phyloP scores from a whole-genome alignment of 1,139 yeast species.

The Pneumocystis oryctolagi region DNA sequence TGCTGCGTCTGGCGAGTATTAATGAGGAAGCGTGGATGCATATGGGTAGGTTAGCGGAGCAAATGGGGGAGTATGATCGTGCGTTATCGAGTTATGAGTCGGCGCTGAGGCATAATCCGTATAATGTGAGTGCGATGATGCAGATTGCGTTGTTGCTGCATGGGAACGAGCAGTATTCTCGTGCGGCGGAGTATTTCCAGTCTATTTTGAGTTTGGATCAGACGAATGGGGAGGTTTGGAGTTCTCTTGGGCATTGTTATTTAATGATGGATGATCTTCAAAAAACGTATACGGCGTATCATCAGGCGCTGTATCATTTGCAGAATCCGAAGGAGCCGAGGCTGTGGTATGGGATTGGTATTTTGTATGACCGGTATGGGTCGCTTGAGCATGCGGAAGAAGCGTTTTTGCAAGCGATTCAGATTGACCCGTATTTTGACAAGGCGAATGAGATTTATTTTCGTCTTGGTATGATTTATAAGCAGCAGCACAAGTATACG shows the following conservation, averaged over 20 bases:
- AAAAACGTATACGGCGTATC: conserved; percentile 91
- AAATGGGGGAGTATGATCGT: conserved; percentile 74
- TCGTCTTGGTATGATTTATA: conserved; percentile 91
- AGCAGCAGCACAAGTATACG: conserved; percentile 76
- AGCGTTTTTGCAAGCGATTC: conserved; percentile 89
- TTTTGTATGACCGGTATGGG: conserved; percentile 87
- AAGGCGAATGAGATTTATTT: conserved; percentile 93
- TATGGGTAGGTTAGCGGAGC: conserved; percentile 63
- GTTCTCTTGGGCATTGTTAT: conserved; percentile 89
- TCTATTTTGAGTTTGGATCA: conserved; percentile 69
- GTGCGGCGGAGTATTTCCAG: conserved; percentile 88
- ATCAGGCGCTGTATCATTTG: conserved; percentile 79
- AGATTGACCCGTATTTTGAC: conserved; percentile 88
- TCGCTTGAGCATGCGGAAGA: conserved; percentile 94
- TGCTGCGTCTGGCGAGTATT: conserved; percentile 30
- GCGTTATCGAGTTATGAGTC: conserved; percentile 81
- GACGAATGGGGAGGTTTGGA: conserved; percentile 95
- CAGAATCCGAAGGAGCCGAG: conserved; percentile 92
- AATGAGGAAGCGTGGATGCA: conserved; percentile 90
- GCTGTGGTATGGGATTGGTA: conserved; percentile 97
- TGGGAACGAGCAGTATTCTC: conserved; percentile 68
- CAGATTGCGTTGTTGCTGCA: conserved; percentile 81
- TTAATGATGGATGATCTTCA: conserved; percentile 91
- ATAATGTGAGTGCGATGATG: conserved; percentile 69
- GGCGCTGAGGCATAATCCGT: conserved; percentile 77